Evolutionary conservation across 768 basidiomycete species (phyloP).

Genomic region (Suillus clintonianus): DNA sequence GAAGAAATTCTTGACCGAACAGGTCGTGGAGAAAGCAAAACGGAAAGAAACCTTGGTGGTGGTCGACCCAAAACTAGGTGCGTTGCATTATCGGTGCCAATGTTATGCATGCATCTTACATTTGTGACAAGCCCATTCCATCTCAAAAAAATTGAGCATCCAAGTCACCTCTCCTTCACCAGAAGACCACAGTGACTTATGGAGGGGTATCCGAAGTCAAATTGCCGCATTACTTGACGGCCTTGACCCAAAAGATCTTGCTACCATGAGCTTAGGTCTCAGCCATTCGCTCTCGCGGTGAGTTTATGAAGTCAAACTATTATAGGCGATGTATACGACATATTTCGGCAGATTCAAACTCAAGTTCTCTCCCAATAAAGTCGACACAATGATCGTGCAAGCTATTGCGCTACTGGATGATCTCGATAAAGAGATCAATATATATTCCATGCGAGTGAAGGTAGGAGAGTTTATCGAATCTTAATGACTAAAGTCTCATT

Average conservation of each 20-base stretch:
- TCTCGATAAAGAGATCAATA: conserved; percentile 99
- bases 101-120: conserved; percentile 10
- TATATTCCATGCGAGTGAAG: conserved; percentile 99
- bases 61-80: conserved; percentile 88
- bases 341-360: conserved; percentile 79
- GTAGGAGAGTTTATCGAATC: conserved; percentile 42
- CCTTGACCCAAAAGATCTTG: conserved; percentile 88
- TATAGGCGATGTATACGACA: conserved; percentile 9
- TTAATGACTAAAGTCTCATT: not conserved
- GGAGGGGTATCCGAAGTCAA: conserved; percentile 94
- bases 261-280: conserved; percentile 97
- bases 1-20: conserved; percentile 89
- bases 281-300: conserved; percentile 95
- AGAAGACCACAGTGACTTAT: conserved; percentile 73
- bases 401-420: conserved; percentile 98
- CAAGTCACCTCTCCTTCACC: conserved; percentile 68
- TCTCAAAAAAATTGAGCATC: conserved; percentile 92
- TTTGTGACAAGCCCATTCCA: conserved; percentile 63
- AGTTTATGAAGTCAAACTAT: conserved; percentile 18
- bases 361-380: conserved; percentile 99
- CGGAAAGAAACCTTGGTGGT: conserved; percentile 84
- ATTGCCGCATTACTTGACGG: conserved; percentile 86
- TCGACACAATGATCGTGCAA: conserved; percentile 99
- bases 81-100: conserved; percentile 27
- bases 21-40: conserved; percentile 88